Evolutionary conservation across 225 moss, liverwort and hornwort species (phyloP), one percentile per base, ranked within the genome.

Genomic region (Takakia lepidozioides): DNA sequence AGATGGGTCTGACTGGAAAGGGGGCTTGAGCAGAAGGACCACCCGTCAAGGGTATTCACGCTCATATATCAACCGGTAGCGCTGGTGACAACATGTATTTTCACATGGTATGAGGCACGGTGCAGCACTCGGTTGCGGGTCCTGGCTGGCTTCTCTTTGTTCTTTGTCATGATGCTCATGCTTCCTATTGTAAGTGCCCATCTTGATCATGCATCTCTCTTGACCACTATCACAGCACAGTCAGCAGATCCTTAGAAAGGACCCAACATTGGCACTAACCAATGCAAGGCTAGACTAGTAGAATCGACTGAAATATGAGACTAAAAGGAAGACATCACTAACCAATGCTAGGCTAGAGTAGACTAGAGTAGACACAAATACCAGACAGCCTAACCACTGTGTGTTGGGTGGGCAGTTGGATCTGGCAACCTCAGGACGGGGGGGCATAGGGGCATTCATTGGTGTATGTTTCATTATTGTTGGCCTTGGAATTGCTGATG

Each of bases 1-100:
- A 11, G 19, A 8, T 42, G 43, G 43, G n/a, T n/a, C n/a, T n/a
- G n/a, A n/a, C n/a, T 37, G 19, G 49, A 22, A 10, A 21, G 41
- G 22, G 11, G 15, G 23, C 4, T 2, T 29, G 25, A 55, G 48
- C 74, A 89, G 93, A 54, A 53, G 1, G 66, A 80, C 56, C 93
- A 93, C 59, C 84, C 93, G 2, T 86, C 86, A 29, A 78, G 93
- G 9, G 89, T 93, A 23, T 89, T 93, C 74, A 93, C 89, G 5
- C 32, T 93, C 25, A 69, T 86, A 27, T 93, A 89, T 66, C 76
- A 89, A 49, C 75, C 78, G 1, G 51, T 77, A 54, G 65, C 78
- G 47, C 64, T 93, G 4, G 46, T 46, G 8, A 68, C 76, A 38
- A 76, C 84, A 4, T 55, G 78, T n/a, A 48, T 89, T 43, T 82